phyloP scores from a whole-genome alignment of 768 basidiomycete genomes.

The Boletus speciosus region DNA sequence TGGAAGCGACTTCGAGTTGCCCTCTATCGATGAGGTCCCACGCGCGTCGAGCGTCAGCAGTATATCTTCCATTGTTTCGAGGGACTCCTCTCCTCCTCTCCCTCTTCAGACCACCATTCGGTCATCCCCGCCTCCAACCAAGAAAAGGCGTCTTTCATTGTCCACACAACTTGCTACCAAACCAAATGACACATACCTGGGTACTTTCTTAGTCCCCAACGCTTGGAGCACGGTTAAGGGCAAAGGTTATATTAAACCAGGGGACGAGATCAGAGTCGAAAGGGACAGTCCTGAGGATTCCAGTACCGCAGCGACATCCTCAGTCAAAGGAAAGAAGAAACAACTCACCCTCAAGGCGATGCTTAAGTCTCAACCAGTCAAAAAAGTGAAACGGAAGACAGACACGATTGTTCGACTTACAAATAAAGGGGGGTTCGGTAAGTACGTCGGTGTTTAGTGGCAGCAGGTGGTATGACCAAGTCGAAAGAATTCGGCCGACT shows the following conservation, averaged over 20 bases:
- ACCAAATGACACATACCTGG: slow-evolving; percentile 47
- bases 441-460: slow-evolving; percentile 6
- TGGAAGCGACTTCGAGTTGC: slow-evolving; percentile 35
- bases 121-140: slow-evolving; percentile 38
- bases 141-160: slow-evolving; percentile 50
- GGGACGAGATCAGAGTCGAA: slow-evolving; percentile 58
- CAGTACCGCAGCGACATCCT: slow-evolving; percentile 20
- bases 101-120: slow-evolving; percentile 7
- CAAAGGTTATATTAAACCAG: slow-evolving; percentile 60
- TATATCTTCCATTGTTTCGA: slow-evolving; percentile 31
- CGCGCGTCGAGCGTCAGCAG: slow-evolving; percentile 42
- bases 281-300: slow-evolving; percentile 47
- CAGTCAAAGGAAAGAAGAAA: slow-evolving; percentile 45
- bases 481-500: slow-evolving; percentile 71
- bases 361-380: slow-evolving; percentile 55
- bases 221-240: slow-evolving; percentile 81
- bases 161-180: slow-evolving; percentile 15
- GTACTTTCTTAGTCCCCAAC: slow-evolving; percentile 64
- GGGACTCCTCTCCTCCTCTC: slow-evolving; percentile 27
- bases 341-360: slow-evolving; percentile 65
- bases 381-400: slow-evolving; percentile 46
- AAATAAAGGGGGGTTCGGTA: slow-evolving; percentile 65
- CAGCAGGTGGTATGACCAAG: background rate
- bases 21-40: slow-evolving; percentile 30
- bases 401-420: slow-evolving; percentile 67